Evolutionary conservation across 2,329 filamentous ascomycete species (phyloP), one percentile per base, ranked within the genome.

Genomic region (Mollisia scopiformis): DNA sequence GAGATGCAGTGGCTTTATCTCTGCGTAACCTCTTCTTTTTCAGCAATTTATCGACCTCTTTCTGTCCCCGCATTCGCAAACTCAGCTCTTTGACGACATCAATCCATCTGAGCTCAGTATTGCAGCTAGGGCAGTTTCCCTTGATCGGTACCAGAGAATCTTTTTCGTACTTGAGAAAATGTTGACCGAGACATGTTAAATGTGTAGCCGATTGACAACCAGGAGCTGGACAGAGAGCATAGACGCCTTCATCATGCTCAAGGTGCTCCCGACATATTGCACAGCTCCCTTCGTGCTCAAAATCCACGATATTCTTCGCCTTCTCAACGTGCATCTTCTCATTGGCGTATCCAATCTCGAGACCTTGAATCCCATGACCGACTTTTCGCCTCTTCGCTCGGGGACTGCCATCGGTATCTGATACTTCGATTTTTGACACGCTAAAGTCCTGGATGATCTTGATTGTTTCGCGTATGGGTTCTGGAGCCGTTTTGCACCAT

Each of bases 61-160:
- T 89, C 57, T 82, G 75, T 0, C 89, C 93, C 25, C 91, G 83
- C 35, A 85, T 79, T 31, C 94, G 83, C 52, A 97, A 76, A 54
- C 84, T 95, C 68, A 96, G 76, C 72, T 96, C 93, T 72, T 88
- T 93, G 78, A 96, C 89, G 77, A 97, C 85, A 51, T 90, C 84
- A 0, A 82, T 80, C 94, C 94, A 98, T 54, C 80, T 74, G 1
- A 93, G 76, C 4, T 79, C 75, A 0, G 79, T 79, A 1, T 80
- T 76, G 71, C 94, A 98, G 21, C 77, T 77, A 0, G 92, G 92
- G 76, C 94, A 98, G 2, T 69, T 75, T 2, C 92, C 93, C 33
- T 80, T 72, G 1, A 84, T 79, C 0, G 94, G 94, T 1, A 96
- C 71, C 1, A 96, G 56, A 13, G 71, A 75, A 0, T 72, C 69